Conservation (phyloP, 2,329 filamentous ascomycete genomes). For the Leptographium radiaticola region DNA sequence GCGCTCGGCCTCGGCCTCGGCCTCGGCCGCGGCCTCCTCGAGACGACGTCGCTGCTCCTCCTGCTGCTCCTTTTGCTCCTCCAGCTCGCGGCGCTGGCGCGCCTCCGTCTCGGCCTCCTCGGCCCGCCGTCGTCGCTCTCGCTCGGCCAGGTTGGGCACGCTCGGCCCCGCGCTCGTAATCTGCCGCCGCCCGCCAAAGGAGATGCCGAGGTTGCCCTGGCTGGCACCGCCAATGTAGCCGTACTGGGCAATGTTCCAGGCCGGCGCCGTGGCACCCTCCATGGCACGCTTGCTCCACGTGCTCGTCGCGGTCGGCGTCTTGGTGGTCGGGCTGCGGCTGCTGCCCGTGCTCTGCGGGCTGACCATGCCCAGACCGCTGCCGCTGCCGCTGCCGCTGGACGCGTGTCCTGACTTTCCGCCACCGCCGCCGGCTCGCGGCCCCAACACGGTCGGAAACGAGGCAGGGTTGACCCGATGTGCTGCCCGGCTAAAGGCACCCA, state of each 20-base stretch:
- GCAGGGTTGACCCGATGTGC: constrained; percentile 63
- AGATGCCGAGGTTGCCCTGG: constrained; percentile 87
- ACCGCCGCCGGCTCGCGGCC: constrained; percentile 48
- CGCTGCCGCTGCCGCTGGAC: constrained; percentile 38
- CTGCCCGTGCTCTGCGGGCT: constrained; percentile 13
- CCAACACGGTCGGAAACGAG: constrained; percentile 63
- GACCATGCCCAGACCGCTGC: not conserved
- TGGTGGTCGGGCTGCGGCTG: constrained; percentile 42
- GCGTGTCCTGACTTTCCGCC: constrained; percentile 40
- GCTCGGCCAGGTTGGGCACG: constrained; percentile 73
- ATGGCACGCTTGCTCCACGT: constrained; percentile 85
- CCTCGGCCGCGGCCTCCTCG: constrained; percentile 34
- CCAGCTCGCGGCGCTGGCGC: constrained; percentile 42
- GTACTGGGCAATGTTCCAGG: constrained; percentile 98
- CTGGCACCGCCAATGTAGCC: constrained; percentile 97
- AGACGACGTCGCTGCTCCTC: constrained; percentile 32
- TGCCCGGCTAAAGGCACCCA: constrained; percentile 80
- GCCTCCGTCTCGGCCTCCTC: constrained; percentile 42
- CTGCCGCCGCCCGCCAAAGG: constrained; percentile 82
- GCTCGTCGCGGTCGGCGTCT: constrained; percentile 48
- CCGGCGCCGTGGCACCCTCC: constrained; percentile 68
- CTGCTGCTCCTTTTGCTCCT: constrained; percentile 28
- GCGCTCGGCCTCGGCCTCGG: constrained; percentile 42
- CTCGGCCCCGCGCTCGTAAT: constrained; percentile 73
- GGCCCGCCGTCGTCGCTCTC: constrained; percentile 54